Evolutionary conservation across 148 eudicot genomes (phyloP).

Genomic region (Vaccinium macrocarpon): DNA sequence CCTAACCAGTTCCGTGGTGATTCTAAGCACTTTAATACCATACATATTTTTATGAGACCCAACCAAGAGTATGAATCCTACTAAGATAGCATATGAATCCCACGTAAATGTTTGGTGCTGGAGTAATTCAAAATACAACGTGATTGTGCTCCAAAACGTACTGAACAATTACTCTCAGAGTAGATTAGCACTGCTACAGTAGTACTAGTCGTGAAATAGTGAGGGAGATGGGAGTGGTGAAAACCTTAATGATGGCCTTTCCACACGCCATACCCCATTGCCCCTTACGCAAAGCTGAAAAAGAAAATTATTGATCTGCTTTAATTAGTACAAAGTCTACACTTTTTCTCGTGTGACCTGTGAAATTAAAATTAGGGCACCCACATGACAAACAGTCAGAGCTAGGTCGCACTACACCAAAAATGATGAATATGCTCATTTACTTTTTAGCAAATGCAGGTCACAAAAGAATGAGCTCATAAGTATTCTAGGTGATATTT

Average conservation of each 20-base stretch:
- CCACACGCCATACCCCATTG: conserved; percentile 6
- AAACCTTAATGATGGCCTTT: conserved; percentile 14
- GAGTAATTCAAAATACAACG: too few species aligned
- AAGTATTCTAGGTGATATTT: too few species aligned
- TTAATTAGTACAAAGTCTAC: background rate
- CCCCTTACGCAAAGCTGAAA: conserved; percentile 1
- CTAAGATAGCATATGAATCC: too few species aligned
- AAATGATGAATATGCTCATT: background rate
- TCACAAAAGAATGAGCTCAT: too few species aligned
- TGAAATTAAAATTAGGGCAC: background rate
- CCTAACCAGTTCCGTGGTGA: background rate
- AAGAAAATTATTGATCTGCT: conserved; percentile 4
- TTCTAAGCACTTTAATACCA: too few species aligned
- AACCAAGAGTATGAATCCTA: too few species aligned
- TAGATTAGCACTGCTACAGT: background rate
- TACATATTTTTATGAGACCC: too few species aligned
- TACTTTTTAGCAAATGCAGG: background rate
- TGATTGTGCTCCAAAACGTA: too few species aligned
- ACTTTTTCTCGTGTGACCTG: background rate
- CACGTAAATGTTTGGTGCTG: too few species aligned
- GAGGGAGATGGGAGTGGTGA: conserved; percentile 3
- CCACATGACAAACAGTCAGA: conserved; percentile 6
- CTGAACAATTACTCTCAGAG: too few species aligned
- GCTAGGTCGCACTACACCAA: background rate
- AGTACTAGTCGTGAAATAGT: background rate